Evolutionary conservation across 2,329 filamentous ascomycete genomes (phyloP).

Genomic region (Aspergillus spinulosporus): DNA sequence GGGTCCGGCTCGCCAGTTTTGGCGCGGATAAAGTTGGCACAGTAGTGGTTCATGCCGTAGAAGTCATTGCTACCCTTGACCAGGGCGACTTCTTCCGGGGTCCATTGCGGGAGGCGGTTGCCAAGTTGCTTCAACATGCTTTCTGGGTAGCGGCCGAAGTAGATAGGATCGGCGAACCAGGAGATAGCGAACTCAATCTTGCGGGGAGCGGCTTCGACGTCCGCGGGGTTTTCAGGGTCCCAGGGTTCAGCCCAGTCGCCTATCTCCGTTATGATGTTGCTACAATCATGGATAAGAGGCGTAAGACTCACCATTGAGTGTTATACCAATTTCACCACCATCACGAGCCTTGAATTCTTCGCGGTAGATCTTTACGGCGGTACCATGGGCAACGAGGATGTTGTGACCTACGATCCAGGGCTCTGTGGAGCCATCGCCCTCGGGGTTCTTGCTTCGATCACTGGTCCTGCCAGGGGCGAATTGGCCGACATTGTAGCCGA

Average conservation of each 20-base stretch:
- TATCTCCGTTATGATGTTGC: slow-evolving; percentile 27
- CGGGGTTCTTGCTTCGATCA: slow-evolving; percentile 67
- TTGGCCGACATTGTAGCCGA: slow-evolving; percentile 74
- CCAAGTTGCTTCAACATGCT: slow-evolving; percentile 82
- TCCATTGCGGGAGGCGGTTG: slow-evolving; percentile 72
- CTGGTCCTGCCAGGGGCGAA: slow-evolving; percentile 83
- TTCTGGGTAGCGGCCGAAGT: slow-evolving; percentile 78
- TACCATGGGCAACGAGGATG: slow-evolving; percentile 74
- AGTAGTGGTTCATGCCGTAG: slow-evolving; percentile 95
- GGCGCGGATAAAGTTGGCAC: slow-evolving; percentile 81
- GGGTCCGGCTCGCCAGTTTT: slow-evolving; percentile 60
- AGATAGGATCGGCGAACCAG: slow-evolving; percentile 88
- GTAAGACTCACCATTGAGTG: slow-evolving; percentile 66
- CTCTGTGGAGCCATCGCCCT: slow-evolving; percentile 74
- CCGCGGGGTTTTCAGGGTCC: slow-evolving; percentile 72
- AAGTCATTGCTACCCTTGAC: slow-evolving; percentile 88
- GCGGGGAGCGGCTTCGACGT: slow-evolving; percentile 73
- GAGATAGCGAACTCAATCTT: slow-evolving; percentile 85
- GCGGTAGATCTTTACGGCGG: slow-evolving; percentile 78
- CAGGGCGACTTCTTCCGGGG: slow-evolving; percentile 68
- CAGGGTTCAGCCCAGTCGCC: slow-evolving; percentile 80
- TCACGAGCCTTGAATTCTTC: slow-evolving; percentile 74
- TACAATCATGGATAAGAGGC: not conserved
- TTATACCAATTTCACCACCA: slow-evolving; percentile 81
- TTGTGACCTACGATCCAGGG: slow-evolving; percentile 83